Conservation (phyloP, 169 alveolate genomes). For the Babesia bigemina region DNA sequence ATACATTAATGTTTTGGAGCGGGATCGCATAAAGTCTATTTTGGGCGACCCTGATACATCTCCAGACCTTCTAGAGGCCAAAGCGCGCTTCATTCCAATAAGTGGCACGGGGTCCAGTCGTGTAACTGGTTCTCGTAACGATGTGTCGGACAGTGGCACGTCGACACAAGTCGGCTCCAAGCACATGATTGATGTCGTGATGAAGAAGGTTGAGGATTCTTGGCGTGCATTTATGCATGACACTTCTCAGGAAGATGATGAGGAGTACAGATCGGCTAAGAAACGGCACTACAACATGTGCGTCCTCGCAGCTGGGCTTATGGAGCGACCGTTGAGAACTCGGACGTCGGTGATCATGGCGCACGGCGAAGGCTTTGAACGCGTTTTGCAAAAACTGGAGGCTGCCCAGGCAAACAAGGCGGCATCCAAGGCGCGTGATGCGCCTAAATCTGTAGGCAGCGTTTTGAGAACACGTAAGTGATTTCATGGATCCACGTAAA, state of each 20-base stretch:
- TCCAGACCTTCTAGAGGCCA: conserved; percentile 57
- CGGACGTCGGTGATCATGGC: conserved; percentile 57
- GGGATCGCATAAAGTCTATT: conserved; percentile 70
- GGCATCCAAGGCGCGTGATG: not conserved
- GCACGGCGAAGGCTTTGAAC: conserved; percentile 62
- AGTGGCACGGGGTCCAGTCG: not conserved
- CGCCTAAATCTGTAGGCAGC: conserved; percentile 2
- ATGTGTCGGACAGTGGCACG: not conserved
- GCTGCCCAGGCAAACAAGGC: conserved; percentile 1
- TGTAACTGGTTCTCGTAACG: conserved; percentile 17
- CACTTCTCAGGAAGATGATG: not conserved
- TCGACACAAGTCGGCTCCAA: conserved; percentile 11
- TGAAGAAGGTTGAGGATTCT: conserved; percentile 16
- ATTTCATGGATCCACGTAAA: not conserved
- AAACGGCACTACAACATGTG: conserved; percentile 9
- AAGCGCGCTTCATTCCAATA: conserved; percentile 36
- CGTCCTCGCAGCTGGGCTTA: conserved; percentile 31
- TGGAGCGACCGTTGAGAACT: conserved; percentile 58
- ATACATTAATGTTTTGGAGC: conserved; percentile 75
- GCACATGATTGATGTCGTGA: conserved; percentile 25
- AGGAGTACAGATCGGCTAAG: conserved; percentile 3
- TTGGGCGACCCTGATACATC: conserved; percentile 61
- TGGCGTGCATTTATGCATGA: not conserved
- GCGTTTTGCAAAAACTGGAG: conserved; percentile 52
- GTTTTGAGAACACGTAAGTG: conserved; percentile 12